Base-by-base conservation (phyloP, 768 basidiomycete species). In the Exidia glandulosa region DNA sequence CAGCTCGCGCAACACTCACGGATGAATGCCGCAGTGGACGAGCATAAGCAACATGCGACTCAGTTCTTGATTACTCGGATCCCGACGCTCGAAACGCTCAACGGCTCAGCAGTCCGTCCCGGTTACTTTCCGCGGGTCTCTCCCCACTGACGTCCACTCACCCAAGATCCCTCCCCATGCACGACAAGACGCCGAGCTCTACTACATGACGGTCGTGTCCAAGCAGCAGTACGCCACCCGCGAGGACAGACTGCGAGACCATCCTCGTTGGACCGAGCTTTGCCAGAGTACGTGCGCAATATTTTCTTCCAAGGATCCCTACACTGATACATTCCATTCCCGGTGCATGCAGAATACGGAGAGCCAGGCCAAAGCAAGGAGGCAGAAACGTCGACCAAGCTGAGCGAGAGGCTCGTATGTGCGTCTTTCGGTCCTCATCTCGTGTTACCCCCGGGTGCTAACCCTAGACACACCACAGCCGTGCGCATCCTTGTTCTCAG, bases 141-240 rank as follows among this genome's bases (percentile, higher is more conserved):
- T 45, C 41, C 16, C 41, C 10, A 13, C 6, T 10, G 1, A 19
- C 19, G 12, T 45, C n/a, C n/a, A n/a, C n/a, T 37, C 10, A 37
- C 59, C 58, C 62, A 63, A 93, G 89, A 81, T 94, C 50, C 80
- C 85, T 9, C 63, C 69, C 9, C 83, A 79, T 63, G 89, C 93
- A 69, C 79, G 92, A 41, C 74, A 72, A n/a, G 92, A 94, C 66
- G 82, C 84, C 56, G 92, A 95, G 71, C 68, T 90, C 29, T 88
- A 88, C 68, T 95, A 93, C 72, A 76, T 93, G 56, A 86, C 88
- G 12, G 75, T 78, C 62, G 73, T 90, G 62, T 75, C 76, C 57
- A 79, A 77, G 52, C 69, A 79, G 41, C 77, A 75, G 31, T 66
- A 68, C 12, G 58, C 63, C 37, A 73, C 79, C 36, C 73, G 79